Base-by-base conservation (phyloP, 2,329 filamentous ascomycete species). In the Aspergillus neoniger region DNA sequence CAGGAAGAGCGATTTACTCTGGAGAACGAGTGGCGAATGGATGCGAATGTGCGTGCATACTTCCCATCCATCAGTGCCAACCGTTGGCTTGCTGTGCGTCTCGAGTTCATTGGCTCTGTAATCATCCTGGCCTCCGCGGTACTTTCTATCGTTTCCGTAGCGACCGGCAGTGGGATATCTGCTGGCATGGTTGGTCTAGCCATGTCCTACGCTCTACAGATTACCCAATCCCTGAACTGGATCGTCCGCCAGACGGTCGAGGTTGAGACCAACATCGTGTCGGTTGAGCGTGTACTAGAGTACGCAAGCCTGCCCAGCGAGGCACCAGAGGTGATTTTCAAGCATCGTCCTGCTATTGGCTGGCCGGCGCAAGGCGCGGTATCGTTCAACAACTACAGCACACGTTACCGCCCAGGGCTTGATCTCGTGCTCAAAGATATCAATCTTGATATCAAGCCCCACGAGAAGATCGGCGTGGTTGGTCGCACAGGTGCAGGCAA, bases 261-360 rank as follows among this genome's bases (percentile, higher is more conserved):
- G 77, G 95, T 99, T n/a, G 96, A 99, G 82, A 98, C 94, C n/a
- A 99, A 99, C 78, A 99, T 99, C 72, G 94, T 99, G 49, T 96
- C 94, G 9, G 95, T 99, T 39, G 95, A 99, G 83, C 90, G 95
- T 72, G 93, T 99, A 51, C 87, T 99, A 53, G 96, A 99, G 77
- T 99, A 99, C 79, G 91, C 94, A 60, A 85, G 86, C 54, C 84
- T 99, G 64, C 93, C 94, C 25, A 95, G 90, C 76, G 95, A 99
- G 80, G 94, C 95, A 54, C 92, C 93, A 7, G 95, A 99, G 75
- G 91, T 98, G 66, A 90, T 98, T 69, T 90, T 91, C 72, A 90
- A 91, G 77, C 89, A 91, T 74, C 85, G 94, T 52, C 94, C 95
- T 43, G 88, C 92, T 9, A 91, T 92, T 64, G 91, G 91, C 69